Evolutionary conservation across 2,329 filamentous ascomycete genomes (phyloP), one percentile per base, ranked within the genome.

Genomic region (Talaromyces sp.): DNA sequence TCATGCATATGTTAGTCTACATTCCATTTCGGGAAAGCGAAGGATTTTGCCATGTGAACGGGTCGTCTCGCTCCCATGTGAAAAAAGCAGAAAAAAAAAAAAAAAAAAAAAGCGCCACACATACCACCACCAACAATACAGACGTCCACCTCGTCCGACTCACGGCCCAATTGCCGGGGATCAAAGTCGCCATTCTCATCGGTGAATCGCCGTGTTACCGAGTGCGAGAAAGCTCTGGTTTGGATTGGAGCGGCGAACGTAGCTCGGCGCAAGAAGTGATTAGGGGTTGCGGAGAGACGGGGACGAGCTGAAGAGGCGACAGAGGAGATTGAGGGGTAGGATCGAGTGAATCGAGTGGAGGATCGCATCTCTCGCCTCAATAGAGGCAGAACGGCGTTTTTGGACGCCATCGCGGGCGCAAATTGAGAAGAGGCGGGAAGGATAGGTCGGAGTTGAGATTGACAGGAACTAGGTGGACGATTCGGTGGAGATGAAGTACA

Each of bases 111-210:
- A 7, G 16, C 13, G 20, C 32, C 17, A 42, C 27, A 63, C 74
- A 66, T 78, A 85, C 83, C 93, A 72, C 90, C 94, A 67, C 94
- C 94, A 49, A 99, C 86, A 67, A 99, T 97, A 75, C 91, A 96
- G 27, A 99, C 92, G 74, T 99, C 94, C 27, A 99, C 94, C 75
- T 94, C 79, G 67, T 99, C 94, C 49, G 86, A 89, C 73, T 97
- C 94, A 60, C 94, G 87, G 60, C 97, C 93, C 52, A 92, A 80
- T 50, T 80, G 73, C 19, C 70, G 70, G 8, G 87, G 87, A 68
- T 91, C 86, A 63, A 90, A 89, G 51, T 77, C 67, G 32, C 84
- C 83, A 51, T 84, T 77, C 22, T 72, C 68, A 52, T 77, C 75
- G 47, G 76, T 75, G 51, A 78, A 68, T 47, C 66, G 66, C 39